Evolutionary conservation across 2,329 filamentous ascomycete genomes (phyloP).

Genomic region (Paraphoma chrysanthemicola): DNA sequence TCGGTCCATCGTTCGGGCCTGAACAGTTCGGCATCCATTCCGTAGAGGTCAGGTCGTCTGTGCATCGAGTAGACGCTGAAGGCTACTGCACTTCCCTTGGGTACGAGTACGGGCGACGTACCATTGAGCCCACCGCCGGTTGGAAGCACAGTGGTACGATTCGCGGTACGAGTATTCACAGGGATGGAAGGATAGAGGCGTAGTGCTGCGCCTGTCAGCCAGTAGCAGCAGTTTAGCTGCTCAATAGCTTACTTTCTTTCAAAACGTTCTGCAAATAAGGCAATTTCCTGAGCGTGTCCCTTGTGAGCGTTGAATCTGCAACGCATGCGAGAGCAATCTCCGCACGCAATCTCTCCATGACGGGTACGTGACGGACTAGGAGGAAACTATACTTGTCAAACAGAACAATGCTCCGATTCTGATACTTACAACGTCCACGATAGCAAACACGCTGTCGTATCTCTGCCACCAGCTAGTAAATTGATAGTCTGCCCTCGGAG

Average conservation of each 20-base stretch:
- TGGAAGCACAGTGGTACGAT: constrained; percentile 33
- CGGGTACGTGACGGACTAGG: too few species aligned
- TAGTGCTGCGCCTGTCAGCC: constrained; percentile 16
- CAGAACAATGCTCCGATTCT: too few species aligned
- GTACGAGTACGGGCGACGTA: constrained; percentile 37
- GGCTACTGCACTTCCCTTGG: constrained; percentile 23
- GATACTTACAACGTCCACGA: too few species aligned
- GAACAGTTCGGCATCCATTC: constrained; percentile 9
- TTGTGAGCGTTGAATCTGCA: constrained; percentile 50
- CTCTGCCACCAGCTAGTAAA: too few species aligned
- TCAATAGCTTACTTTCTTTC: constrained; percentile 47
- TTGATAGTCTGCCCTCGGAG: too few species aligned
- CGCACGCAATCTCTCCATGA: constrained; percentile 43
- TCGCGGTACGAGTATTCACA: constrained; percentile 30
- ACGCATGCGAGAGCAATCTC: constrained; percentile 32
- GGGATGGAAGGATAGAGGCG: constrained; percentile 38
- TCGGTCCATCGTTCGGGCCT: constrained; percentile 6
- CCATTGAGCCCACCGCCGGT: constrained; percentile 34
- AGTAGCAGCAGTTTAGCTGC: not conserved
- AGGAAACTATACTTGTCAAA: too few species aligned
- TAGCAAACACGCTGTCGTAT: too few species aligned
- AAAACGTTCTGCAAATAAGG: constrained; percentile 34
- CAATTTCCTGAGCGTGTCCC: constrained; percentile 49
- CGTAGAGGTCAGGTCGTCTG: constrained; percentile 21
- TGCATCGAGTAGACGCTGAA: constrained; percentile 30